Evolutionary conservation across 2,329 filamentous ascomycete genomes (phyloP), one percentile per base, ranked within the genome.

Genomic region (Phaeosphaeria sp.): DNA sequence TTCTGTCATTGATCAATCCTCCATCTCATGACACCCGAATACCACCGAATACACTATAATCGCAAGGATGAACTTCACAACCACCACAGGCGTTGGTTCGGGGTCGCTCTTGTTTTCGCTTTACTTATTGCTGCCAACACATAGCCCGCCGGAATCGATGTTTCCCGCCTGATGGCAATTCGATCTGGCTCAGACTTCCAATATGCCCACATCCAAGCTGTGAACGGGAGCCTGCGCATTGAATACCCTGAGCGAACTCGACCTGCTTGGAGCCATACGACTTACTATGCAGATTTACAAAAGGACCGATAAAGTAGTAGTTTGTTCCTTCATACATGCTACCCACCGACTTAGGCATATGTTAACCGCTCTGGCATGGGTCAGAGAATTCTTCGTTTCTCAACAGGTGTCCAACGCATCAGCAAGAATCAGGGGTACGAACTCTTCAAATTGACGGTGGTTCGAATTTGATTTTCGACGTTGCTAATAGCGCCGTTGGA

Each of bases 281-380:
- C 30, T 7, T 7, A 36, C 11, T 13, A 36, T 11, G 30, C 30
- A 7, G 13, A 11, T 36, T 15, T 36, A 15, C 30, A 36, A 13
- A 11, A 7, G 6, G 11, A 11, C 11, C 30, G 13, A 36, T 6
- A 36, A 36, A 15, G 13, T 11, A 11, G 30, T 3, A 11, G 30
- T 36, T 11, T 7, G 3, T 36, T 7, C 30, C 3, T 85, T 87
- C 72, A 77, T 77, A 63, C 71, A 87, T 62, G 47, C 78, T 25
- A 72, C 18, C 76, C 71, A 17, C 72, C 74, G 3, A 85, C 87
- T 75, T 74, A 81, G 67, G 57, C 84, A 53, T 87, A 69, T 58
- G 81, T 81, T 43, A 85, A 88, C 70, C 81, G 82, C 47, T 85
- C 82, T 46, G 85, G 84, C 67, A 86, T 87, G 84, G 85, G 83